phyloP scores from a whole-genome alignment of 495 filamentous ascomycete genomes.

The Aspergillus nidulans region DNA sequence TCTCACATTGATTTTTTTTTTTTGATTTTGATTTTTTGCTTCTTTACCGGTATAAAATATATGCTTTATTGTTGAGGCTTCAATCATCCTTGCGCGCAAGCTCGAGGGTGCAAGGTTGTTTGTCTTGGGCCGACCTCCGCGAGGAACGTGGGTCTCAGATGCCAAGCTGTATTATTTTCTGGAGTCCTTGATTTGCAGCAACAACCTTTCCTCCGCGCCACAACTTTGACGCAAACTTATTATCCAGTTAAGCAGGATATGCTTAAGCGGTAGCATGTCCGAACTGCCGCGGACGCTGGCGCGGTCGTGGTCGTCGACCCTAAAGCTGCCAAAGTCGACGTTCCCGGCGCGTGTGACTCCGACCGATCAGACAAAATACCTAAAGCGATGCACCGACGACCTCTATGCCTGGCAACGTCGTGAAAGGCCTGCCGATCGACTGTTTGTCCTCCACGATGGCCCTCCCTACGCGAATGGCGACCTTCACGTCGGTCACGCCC shows the following conservation, averaged over 20 bases:
- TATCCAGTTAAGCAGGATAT: slow-evolving; percentile 22
- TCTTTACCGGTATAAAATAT: too few relatives aligned
- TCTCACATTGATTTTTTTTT: too few relatives aligned
- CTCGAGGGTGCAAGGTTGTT: too few relatives aligned
- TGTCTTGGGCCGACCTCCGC: background rate
- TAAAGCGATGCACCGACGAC: slow-evolving; percentile 76
- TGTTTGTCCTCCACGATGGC: slow-evolving; percentile 89
- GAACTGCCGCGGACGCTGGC: slow-evolving; percentile 41
- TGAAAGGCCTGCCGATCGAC: slow-evolving; percentile 52
- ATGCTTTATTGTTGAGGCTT: too few relatives aligned
- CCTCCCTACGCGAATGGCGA: slow-evolving; percentile 94
- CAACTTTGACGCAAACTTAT: slow-evolving; percentile 2
- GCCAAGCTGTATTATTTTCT: slow-evolving; percentile 5
- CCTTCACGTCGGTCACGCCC: slow-evolving; percentile 94
- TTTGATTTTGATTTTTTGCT: too few relatives aligned
- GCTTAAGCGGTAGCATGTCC: slow-evolving; percentile 44
- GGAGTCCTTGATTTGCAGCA: background rate
- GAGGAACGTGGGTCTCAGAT: background rate
- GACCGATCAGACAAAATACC: slow-evolving; percentile 56
- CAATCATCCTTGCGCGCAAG: too few relatives aligned
- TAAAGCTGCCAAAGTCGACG: slow-evolving; percentile 55
- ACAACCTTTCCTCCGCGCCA: background rate
- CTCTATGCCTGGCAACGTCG: slow-evolving; percentile 82
- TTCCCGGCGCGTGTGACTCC: slow-evolving; percentile 52
- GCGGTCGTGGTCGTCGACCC: slow-evolving; percentile 55